A percentile compares a stretch with the other conserved stretches of the same genome.
phyloP scores from a whole-genome alignment of 768 basidiomycete species.

The Filobasidium floriforme region DNA sequence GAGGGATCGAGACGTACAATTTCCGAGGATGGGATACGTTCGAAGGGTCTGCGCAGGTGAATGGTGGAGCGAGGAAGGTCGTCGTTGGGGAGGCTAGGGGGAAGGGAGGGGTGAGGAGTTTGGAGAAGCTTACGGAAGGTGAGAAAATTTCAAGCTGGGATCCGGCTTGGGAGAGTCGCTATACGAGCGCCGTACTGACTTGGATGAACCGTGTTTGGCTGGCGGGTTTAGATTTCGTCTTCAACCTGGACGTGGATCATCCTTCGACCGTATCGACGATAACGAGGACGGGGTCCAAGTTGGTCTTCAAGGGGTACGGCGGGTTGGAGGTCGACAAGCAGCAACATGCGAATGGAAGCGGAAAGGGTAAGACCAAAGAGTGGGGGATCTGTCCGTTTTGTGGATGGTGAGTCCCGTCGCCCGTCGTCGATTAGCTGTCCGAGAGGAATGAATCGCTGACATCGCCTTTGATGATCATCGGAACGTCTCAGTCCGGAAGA shows the following conservation, averaged over 20 bases:
- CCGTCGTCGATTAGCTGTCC: background rate
- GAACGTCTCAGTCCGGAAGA: conserved; percentile 34
- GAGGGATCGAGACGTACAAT: conserved; percentile 31
- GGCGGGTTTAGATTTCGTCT: conserved; percentile 43
- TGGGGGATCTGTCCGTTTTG: conserved; percentile 17
- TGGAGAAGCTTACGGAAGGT: conserved; percentile 42
- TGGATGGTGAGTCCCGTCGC: conserved; percentile 28
- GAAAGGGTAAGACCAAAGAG: conserved; percentile 11
- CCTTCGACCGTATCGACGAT: conserved; percentile 45
- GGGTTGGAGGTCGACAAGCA: background rate
- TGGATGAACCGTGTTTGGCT: too few species aligned
- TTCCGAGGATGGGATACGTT: conserved; percentile 33
- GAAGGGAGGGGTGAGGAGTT: conserved; percentile 33
- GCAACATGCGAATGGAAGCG: background rate
- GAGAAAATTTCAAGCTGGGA: conserved; percentile 6
- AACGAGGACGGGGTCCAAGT: conserved; percentile 41
- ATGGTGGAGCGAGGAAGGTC: conserved; percentile 7
- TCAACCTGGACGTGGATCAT: conserved; percentile 36
- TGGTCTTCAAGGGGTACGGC: conserved; percentile 32
- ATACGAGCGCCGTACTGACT: background rate
- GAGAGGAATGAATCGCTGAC: conserved; percentile 22
- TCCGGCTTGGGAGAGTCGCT: too few species aligned
- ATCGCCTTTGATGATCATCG: background rate
- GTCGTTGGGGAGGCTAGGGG: conserved; percentile 31
- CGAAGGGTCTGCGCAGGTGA: conserved; percentile 1